These are phyloP conservation scores for Casuarina glauca DNA, from an alignment of 306 rosid species.

Conservation along the genomic window DNA sequence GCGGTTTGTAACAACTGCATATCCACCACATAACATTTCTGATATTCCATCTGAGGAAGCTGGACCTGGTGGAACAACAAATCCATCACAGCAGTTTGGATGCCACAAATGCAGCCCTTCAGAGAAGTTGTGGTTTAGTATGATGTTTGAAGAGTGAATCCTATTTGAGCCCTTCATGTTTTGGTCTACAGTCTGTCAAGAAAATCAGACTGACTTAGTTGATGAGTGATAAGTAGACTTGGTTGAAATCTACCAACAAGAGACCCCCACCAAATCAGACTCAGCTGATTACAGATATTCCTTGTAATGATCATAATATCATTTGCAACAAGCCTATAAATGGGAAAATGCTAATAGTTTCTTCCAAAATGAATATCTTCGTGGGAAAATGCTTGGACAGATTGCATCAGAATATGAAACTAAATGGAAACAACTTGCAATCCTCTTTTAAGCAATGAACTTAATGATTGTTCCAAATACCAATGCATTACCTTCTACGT, in stretches of 20 bases:
- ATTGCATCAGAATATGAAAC: not conserved
- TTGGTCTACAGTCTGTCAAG: slow-evolving; percentile 46
- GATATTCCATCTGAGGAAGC: slow-evolving; percentile 37
- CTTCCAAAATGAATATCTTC: not conserved
- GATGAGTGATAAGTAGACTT: not conserved
- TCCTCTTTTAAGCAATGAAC: not conserved
- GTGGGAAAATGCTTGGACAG: not conserved
- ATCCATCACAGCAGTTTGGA: slow-evolving; percentile 66
- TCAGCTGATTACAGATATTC: not conserved
- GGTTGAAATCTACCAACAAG: not conserved
- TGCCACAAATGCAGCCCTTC: slow-evolving; percentile 75
- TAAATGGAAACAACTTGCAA: not conserved
- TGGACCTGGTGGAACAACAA: slow-evolving; percentile 50
- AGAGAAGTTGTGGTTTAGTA: slow-evolving; percentile 79
- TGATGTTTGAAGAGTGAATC: slow-evolving; percentile 51
- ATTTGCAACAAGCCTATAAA: not conserved
- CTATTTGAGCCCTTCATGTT: slow-evolving; percentile 31
- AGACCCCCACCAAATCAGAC: not conserved
- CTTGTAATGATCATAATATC: not conserved
- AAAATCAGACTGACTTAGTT: slow-evolving; percentile 1
- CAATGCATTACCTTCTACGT: not conserved
- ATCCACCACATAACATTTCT: slow-evolving; percentile 28
- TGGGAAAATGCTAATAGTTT: not conserved
- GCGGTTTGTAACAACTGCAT: slow-evolving; percentile 67
- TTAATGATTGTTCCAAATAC: not conserved